phyloP scores from a whole-genome alignment of 2,329 filamentous ascomycete species.

The Triangularia verruculosa region DNA sequence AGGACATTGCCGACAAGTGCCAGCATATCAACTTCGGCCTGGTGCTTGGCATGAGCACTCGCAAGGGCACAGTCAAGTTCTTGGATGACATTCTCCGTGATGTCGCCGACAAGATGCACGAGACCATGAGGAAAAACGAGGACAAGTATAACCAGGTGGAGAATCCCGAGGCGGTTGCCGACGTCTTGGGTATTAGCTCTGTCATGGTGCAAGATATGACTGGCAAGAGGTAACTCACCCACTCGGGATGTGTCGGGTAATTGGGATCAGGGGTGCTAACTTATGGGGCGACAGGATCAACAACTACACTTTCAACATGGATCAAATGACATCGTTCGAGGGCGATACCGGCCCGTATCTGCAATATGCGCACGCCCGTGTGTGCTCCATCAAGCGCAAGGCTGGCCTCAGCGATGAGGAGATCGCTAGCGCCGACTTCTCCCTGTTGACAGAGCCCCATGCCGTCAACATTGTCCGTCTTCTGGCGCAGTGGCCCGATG shows the following conservation, averaged over 20 bases:
- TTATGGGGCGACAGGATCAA: conserved; percentile 47
- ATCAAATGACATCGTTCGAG: conserved; percentile 79
- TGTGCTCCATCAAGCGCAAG: conserved; percentile 61
- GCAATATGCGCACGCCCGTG: conserved; percentile 76
- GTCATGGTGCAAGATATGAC: conserved; percentile 99
- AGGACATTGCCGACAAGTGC: conserved; percentile 64
- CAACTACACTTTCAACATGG: conserved; percentile 73
- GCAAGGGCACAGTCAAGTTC: conserved; percentile 73
- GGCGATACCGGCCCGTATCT: conserved; percentile 83
- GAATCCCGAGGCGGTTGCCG: conserved; percentile 76
- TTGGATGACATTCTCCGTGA: conserved; percentile 69
- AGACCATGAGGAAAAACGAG: conserved; percentile 89
- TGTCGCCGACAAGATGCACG: conserved; percentile 93
- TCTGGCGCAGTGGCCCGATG: conserved; percentile 82
- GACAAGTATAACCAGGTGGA: conserved; percentile 88
- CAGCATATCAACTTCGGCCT: conserved; percentile 76
- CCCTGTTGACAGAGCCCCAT: conserved; percentile 67
- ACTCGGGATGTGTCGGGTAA: not conserved
- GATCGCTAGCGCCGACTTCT: conserved; percentile 61
- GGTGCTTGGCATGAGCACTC: conserved; percentile 68
- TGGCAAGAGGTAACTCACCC: conserved; percentile 71
- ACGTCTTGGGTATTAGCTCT: conserved; percentile 85
- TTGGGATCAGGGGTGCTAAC: not conserved
- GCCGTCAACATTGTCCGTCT: conserved; percentile 71
- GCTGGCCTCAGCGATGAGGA: conserved; percentile 54